phyloP scores from a whole-genome alignment of 2,329 filamentous ascomycete species.

The Cladosporium sp. region DNA sequence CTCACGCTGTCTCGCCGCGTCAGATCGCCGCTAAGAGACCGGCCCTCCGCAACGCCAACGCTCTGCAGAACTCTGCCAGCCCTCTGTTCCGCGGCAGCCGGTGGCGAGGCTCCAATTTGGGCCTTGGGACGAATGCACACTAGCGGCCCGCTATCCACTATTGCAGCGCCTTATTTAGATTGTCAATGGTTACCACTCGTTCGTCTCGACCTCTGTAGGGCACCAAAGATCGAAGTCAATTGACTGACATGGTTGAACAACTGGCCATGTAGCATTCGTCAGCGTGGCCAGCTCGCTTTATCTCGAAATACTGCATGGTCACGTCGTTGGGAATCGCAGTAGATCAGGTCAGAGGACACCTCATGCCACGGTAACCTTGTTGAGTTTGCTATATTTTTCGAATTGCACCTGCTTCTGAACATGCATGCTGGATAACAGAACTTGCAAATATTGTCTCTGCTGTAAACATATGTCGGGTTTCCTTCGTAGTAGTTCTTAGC shows the following conservation, averaged over 20 bases:
- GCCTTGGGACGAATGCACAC: background rate
- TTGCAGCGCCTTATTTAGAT: background rate
- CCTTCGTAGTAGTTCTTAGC: background rate
- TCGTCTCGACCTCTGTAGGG: no score
- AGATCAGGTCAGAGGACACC: no score
- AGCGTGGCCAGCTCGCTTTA: no score
- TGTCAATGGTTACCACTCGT: background rate
- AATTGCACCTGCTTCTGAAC: no score
- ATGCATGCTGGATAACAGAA: no score
- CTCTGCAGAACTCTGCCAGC: background rate
- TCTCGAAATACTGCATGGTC: no score
- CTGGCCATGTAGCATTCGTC: no score
- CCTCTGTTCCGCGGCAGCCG: background rate
- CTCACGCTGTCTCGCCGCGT: background rate
- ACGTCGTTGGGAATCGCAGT: no score
- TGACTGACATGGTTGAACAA: no score
- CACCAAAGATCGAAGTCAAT: no score
- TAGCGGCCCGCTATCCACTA: background rate
- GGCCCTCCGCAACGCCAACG: slow-evolving; percentile 3
- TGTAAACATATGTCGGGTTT: background rate
- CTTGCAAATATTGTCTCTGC: background rate
- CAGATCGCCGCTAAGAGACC: background rate
- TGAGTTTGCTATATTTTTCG: no score
- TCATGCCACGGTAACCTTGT: no score
- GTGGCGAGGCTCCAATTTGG: background rate